phyloP scores from a whole-genome alignment of 768 basidiomycete genomes.

The Leccinum subtestaceum region DNA sequence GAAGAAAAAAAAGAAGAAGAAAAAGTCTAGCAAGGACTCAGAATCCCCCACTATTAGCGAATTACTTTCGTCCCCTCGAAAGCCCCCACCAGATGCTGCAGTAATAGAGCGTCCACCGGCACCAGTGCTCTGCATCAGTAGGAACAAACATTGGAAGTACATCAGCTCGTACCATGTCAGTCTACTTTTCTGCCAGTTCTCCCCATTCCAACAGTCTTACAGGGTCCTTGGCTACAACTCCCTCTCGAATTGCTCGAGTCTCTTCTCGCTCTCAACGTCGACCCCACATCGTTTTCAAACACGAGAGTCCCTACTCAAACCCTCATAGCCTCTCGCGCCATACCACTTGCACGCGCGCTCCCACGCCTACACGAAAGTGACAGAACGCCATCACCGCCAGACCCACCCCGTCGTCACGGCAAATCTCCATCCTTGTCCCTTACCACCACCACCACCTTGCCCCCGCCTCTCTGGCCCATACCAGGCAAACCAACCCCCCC shows the following conservation, averaged over 20 bases:
- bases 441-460: conserved; percentile 27
- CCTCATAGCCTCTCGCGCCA: conserved; percentile 28
- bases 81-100: conserved; percentile 35
- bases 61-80: conserved; percentile 20
- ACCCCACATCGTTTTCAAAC: conserved; percentile 60
- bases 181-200: conserved; percentile 16
- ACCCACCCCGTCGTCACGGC: conserved; percentile 39
- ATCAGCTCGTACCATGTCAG: conserved; percentile 88
- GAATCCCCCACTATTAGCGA: conserved; percentile 21
- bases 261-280: conserved; percentile 71
- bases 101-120: conserved; percentile 46
- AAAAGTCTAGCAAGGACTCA: conserved; percentile 40
- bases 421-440: conserved; percentile 30
- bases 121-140: conserved; percentile 76
- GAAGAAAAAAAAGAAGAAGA: conserved; percentile 74
- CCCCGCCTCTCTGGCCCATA: conserved; percentile 51
- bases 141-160: conserved; percentile 93
- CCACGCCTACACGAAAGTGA: conserved; percentile 38
- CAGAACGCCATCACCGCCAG: conserved; percentile 41
- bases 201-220: neutral
- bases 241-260: conserved; percentile 85
- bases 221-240: conserved; percentile 93
- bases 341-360: conserved; percentile 18
- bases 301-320: conserved; percentile 43
- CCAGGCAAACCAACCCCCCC: conserved; percentile 74